Evolutionary conservation across 2,329 filamentous ascomycete species (phyloP).

Genomic region (Diaporthe citriasiana): DNA sequence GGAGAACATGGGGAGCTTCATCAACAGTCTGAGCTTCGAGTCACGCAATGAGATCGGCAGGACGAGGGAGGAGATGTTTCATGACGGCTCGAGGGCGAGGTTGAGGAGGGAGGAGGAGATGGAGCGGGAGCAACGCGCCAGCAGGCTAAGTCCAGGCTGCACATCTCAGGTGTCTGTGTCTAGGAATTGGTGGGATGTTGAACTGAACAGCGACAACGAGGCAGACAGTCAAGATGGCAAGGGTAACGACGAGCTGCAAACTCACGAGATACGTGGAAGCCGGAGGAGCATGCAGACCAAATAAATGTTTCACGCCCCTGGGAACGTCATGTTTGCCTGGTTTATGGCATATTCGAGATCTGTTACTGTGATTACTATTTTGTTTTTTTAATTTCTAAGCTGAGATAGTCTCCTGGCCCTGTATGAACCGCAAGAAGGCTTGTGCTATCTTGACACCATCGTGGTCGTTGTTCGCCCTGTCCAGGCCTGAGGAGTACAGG

Average conservation of each 20-base stretch:
- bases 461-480: slow-evolving; percentile 75
- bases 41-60: slow-evolving; percentile 53
- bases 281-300: neutral
- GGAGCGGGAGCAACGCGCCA: slow-evolving; percentile 47
- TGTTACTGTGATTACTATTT: slow-evolving; percentile 3
- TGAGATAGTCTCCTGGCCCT: slow-evolving; percentile 53
- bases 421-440: slow-evolving; percentile 83
- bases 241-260: neutral
- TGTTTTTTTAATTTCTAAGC: slow-evolving; percentile 11
- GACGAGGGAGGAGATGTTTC: slow-evolving; percentile 66
- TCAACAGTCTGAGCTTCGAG: slow-evolving; percentile 40
- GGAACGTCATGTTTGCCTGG: neutral
- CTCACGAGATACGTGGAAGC: neutral
- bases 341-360: neutral
- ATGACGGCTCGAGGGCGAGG: slow-evolving; percentile 64
- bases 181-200: slow-evolving; percentile 56
- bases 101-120: slow-evolving; percentile 61
- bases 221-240: slow-evolving; percentile 36
- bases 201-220: slow-evolving; percentile 44
- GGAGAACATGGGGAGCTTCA: slow-evolving; percentile 46
- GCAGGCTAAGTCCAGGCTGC: slow-evolving; percentile 46
- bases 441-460: slow-evolving; percentile 83
- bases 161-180: neutral
- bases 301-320: neutral
- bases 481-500: slow-evolving; percentile 77